Base-by-base conservation (phyloP, 1,284 basidiomycete genomes). In the Psilocybe mexicana region DNA sequence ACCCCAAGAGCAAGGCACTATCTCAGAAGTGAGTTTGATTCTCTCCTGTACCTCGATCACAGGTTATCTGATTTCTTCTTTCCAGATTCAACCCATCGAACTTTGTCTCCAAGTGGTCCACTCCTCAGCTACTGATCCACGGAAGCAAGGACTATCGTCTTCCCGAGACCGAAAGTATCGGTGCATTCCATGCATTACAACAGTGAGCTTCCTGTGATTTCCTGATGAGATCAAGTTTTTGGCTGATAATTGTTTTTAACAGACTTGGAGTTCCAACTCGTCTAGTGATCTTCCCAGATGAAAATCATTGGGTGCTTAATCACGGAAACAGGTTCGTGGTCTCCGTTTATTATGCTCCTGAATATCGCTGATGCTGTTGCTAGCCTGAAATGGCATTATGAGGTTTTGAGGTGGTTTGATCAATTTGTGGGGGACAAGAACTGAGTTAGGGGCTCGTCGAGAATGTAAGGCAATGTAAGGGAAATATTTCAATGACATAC, bases 221-320 rank as follows among this genome's bases (percentile, higher is more conserved):
- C 30, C 4, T 33, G 8, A 8, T 33, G 30, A 33, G 4, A 33
- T 33, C 5, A 6, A 33, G 30, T 4, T 8, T 4, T 33, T 33
- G 30, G 30, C 30, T 33, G 30, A 33, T 4, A 33, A 33, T 33
- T 33, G 30, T 43, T 38, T 58, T 2, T 18, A 55, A 14, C 42
- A 93, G 93, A 64, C 83, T 80, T 52, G 86, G 84, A 11, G 76
- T 97, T 30, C 90, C 91, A 4, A 90, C 86, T 61, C 84, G 95
- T 51, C 80, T 97, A 50, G 83, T 97, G 8, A 86, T 95, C 64
- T 97, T 97, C 82, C 92, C 92, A 0, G 88, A 93, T 66, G 95
- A 97, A 77, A 96, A 96, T 67, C 94, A 96, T 71, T 96, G 92
- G 92, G 91, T 92, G 8, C 64, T 90, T 59, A 83, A 90, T 57